Evolutionary conservation across 257 asterid species (phyloP).

Genomic region (Nyctanthes arbortristis): DNA sequence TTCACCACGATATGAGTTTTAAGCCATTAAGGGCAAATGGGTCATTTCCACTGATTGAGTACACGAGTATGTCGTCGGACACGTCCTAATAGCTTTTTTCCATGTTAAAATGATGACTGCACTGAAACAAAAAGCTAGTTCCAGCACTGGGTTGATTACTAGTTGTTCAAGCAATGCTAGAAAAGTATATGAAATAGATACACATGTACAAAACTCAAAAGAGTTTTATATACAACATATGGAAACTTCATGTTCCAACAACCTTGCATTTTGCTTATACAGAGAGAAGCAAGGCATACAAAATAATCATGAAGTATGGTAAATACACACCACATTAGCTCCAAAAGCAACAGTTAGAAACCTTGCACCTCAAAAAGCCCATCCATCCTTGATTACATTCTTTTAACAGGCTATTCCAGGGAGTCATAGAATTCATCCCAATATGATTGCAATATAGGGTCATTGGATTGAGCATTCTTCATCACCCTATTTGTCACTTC

Average conservation of each 20-base stretch:
- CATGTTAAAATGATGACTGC: too few species aligned
- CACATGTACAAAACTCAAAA: background rate
- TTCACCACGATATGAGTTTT: too few species aligned
- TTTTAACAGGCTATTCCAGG: conserved; percentile 8
- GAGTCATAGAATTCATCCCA: conserved; percentile 34
- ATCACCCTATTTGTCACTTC: conserved; percentile 40
- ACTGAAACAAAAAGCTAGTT: too few species aligned
- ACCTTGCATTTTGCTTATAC: background rate
- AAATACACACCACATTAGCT: background rate
- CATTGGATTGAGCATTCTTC: conserved; percentile 43
- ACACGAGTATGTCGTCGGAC: too few species aligned
- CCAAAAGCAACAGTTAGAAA: background rate
- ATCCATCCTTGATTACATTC: background rate
- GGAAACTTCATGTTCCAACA: background rate
- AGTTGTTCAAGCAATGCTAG: background rate
- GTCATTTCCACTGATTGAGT: too few species aligned
- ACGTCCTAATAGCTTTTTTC: too few species aligned
- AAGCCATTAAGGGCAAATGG: too few species aligned
- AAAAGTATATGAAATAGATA: background rate
- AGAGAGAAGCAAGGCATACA: background rate
- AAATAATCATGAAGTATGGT: background rate
- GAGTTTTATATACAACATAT: background rate
- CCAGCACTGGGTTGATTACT: too few species aligned
- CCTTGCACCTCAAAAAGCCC: background rate
- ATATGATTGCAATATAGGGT: conserved; percentile 47